phyloP scores from a whole-genome alignment of 75 land plant species.

The Sequoia sempervirens region DNA sequence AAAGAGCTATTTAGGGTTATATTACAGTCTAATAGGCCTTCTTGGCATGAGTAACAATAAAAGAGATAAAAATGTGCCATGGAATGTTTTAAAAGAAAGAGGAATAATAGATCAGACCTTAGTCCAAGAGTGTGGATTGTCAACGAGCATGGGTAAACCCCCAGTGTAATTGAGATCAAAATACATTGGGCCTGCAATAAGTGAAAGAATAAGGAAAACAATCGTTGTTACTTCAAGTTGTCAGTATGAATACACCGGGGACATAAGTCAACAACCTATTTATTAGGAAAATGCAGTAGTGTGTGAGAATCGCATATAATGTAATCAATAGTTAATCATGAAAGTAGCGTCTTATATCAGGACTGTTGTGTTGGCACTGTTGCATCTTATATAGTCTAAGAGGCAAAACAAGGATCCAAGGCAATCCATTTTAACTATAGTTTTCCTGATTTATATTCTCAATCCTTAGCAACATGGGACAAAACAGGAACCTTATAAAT shows the following conservation, averaged over 20 bases:
- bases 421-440: neutral
- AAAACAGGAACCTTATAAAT: neutral
- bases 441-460: neutral
- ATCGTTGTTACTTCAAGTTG: neutral
- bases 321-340: too few species aligned
- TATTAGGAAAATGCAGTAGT: neutral
- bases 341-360: too few species aligned
- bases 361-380: neutral
- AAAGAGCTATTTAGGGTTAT: neutral
- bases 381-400: neutral
- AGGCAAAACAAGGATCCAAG: neutral
- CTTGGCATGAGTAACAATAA: neutral
- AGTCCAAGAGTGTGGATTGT: slow-evolving; percentile 53
- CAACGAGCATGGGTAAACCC: slow-evolving; percentile 33
- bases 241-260: too few species aligned
- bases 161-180: slow-evolving; percentile 29
- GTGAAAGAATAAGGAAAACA: slow-evolving; percentile 1
- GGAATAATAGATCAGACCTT: slow-evolving; percentile 31
- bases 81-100: neutral
- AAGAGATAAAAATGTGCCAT: neutral
- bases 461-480: neutral
- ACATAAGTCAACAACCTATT: too few species aligned
- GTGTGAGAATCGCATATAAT: too few species aligned
- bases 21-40: neutral
- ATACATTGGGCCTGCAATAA: slow-evolving; percentile 45